These are phyloP conservation scores for Panellus pusillus DNA, from an alignment of 768 basidiomycete species.

Conservation along the genomic window DNA sequence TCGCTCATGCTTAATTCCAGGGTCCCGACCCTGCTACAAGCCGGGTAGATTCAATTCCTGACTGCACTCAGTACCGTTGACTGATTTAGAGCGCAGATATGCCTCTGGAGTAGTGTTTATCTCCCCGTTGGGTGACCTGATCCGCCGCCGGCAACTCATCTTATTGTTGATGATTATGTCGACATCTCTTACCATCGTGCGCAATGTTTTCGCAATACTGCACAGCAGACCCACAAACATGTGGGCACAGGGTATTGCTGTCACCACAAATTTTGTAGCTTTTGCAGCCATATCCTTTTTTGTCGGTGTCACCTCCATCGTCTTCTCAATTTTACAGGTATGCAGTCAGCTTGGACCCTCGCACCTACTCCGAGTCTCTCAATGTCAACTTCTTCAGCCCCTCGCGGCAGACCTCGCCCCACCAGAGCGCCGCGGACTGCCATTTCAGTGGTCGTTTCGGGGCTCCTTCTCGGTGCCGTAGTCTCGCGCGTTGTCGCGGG, in stretches of 20 bases:
- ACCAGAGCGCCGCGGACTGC: slow-evolving; percentile 68
- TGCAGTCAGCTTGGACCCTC: neutral
- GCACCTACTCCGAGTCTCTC: too few relatives aligned
- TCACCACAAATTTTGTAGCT: slow-evolving; percentile 55
- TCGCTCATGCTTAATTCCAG: slow-evolving; percentile 5
- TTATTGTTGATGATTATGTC: slow-evolving; percentile 57
- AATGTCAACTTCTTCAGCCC: slow-evolving; percentile 33
- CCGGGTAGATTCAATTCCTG: neutral
- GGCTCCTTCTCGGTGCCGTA: slow-evolving; percentile 70
- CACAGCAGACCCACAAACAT: neutral
- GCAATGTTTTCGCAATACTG: neutral
- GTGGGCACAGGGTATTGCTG: slow-evolving; percentile 49
- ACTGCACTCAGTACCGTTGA: neutral
- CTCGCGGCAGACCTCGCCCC: slow-evolving; percentile 83
- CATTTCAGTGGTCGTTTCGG: slow-evolving; percentile 57
- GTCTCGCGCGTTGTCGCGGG: slow-evolving; percentile 74
- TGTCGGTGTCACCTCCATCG: slow-evolving; percentile 65
- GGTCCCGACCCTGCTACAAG: slow-evolving; percentile 22
- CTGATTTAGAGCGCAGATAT: slow-evolving; percentile 44
- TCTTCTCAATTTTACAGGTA: slow-evolving; percentile 65
- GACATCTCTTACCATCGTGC: slow-evolving; percentile 54
- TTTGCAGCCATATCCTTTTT: slow-evolving; percentile 74
- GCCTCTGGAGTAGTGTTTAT: slow-evolving; percentile 72
- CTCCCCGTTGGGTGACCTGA: slow-evolving; percentile 82
- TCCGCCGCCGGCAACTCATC: slow-evolving; percentile 72